Percentiles rank a stretch among this genome's conserved stretches.
These are phyloP conservation scores for Colletotrichum eleusines DNA, from an alignment of 2,329 filamentous ascomycete species.

Conservation along the genomic window DNA sequence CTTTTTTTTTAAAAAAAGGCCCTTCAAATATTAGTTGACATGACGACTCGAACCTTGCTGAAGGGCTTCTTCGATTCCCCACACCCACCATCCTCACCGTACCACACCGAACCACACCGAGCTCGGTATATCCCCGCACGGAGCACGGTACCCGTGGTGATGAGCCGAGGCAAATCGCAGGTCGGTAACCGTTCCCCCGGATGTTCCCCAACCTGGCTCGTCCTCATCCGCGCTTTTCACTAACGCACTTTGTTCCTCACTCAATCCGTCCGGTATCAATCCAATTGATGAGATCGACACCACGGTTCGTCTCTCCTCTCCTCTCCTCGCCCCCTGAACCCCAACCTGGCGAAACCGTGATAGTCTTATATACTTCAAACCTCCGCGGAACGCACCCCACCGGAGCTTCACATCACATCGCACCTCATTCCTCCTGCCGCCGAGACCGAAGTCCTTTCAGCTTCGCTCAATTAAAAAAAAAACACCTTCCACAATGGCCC, in stretches of 20 bases:
- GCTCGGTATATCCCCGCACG: conserved; percentile 30
- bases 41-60: too few species aligned
- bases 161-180: conserved; percentile 22
- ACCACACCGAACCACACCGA: conserved; percentile 15
- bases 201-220: conserved; percentile 6
- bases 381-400: background rate
- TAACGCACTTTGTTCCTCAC: background rate
- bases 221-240: background rate
- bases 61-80: too few species aligned
- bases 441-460: background rate
- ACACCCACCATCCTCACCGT: too few species aligned
- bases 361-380: background rate
- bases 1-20: too few species aligned
- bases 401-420: background rate
- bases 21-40: too few species aligned
- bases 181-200: background rate
- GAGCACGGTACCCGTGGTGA: background rate
- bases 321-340: too few species aligned
- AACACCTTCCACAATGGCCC: conserved; percentile 18
- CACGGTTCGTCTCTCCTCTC: background rate
- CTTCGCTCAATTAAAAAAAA: too few species aligned
- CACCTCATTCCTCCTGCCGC: background rate
- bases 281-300: background rate
- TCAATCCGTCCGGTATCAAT: background rate
- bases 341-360: too few species aligned